These are phyloP conservation scores for Eurotiales sp. DNA, from an alignment of 2,329 filamentous ascomycete genomes.

Conservation along the genomic window DNA sequence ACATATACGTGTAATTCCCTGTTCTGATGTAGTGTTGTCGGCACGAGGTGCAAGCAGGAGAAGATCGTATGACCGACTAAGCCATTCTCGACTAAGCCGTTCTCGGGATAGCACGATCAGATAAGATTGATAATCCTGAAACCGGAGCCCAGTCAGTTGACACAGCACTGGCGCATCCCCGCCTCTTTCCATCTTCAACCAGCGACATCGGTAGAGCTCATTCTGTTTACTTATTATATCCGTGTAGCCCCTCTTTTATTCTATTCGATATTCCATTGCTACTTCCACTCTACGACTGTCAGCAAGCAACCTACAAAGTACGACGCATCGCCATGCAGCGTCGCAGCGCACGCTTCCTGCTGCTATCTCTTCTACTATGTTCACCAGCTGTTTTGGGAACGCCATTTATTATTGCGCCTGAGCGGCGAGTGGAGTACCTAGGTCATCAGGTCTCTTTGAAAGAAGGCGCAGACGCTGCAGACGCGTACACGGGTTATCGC, in stretches of 20 bases:
- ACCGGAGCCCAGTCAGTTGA: slow-evolving; percentile 5
- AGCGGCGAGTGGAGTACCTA: neutral
- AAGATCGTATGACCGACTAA: neutral
- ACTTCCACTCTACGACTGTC: neutral
- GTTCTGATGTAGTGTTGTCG: no score
- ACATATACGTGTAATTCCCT: no score
- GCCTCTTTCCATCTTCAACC: neutral
- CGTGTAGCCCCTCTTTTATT: no score
- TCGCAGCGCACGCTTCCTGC: neutral
- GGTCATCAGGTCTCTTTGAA: neutral
- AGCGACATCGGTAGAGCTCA: neutral
- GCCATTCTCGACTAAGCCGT: no score
- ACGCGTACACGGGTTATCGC: neutral
- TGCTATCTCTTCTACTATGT: neutral
- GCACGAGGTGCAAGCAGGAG: no score
- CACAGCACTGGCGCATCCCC: slow-evolving; percentile 1
- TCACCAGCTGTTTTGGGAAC: neutral
- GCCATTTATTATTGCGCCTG: slow-evolving; percentile 1
- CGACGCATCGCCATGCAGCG: neutral
- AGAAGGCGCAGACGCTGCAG: no score
- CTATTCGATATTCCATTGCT: no score
- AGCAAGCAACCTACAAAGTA: neutral
- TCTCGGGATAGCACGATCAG: slow-evolving; percentile 24
- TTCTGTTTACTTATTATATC: no score
- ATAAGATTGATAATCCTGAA: slow-evolving; percentile 30